Conservation (phyloP, 2,329 filamentous ascomycete species). For the Pseudocercospora macadamiae region DNA sequence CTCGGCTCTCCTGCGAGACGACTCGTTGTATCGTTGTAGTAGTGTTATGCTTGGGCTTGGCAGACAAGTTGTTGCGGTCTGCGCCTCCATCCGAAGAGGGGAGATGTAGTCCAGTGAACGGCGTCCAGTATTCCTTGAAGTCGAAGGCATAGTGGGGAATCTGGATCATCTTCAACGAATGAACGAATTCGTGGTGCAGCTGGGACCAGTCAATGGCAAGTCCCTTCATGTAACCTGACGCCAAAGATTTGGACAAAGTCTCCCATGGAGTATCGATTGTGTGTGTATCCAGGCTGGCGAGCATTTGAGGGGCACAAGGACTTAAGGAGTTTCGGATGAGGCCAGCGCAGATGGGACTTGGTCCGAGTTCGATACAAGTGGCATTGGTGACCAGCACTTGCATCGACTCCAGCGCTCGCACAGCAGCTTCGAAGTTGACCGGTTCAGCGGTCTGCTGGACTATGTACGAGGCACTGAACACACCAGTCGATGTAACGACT, state of each 20-base stretch:
- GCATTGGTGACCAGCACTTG: background rate
- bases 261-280: background rate
- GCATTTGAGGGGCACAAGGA: background rate
- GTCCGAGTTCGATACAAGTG: background rate
- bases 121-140: background rate
- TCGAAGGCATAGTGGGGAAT: background rate
- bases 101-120: background rate
- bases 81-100: background rate
- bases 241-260: background rate
- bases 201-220: background rate
- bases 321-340: background rate
- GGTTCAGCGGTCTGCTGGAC: background rate
- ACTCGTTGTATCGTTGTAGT: background rate
- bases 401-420: background rate
- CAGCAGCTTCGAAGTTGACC: background rate
- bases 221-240: background rate
- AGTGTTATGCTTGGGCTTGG: background rate
- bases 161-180: background rate
- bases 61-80: background rate
- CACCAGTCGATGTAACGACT: background rate
- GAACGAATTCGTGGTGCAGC: background rate
- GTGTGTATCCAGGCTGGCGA: background rate
- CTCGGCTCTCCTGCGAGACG: background rate
- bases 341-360: background rate
- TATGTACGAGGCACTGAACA: background rate